Conservation (phyloP, 2,329 filamentous ascomycete genomes). For the Elsinoe necatrix region DNA sequence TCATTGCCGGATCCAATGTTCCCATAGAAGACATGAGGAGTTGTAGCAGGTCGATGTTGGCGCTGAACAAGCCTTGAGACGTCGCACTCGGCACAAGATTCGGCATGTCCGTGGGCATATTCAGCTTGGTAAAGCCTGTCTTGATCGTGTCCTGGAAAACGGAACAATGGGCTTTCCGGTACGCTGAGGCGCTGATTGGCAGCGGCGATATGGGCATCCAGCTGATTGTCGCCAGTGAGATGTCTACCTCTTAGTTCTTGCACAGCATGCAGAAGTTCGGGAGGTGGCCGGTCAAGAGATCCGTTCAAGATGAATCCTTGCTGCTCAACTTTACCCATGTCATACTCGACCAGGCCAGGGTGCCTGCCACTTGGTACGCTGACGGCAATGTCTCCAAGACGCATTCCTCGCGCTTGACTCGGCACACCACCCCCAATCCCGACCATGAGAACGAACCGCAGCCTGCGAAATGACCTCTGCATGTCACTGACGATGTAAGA, state of each 20-base stretch:
- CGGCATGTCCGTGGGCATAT: background rate
- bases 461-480: slow-evolving; percentile 12
- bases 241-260: background rate
- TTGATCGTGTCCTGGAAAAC: background rate
- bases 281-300: background rate
- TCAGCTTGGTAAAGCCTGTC: background rate
- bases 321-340: background rate
- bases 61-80: background rate
- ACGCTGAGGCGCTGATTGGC: background rate
- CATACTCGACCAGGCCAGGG: background rate
- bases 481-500: slow-evolving; percentile 17
- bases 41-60: background rate
- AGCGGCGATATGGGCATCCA: background rate
- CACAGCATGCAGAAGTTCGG: background rate
- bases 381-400: slow-evolving; percentile 18
- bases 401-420: slow-evolving; percentile 18
- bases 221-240: background rate
- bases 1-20: slow-evolving; percentile 9
- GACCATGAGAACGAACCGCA: slow-evolving; percentile 21
- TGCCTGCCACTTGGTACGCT: background rate
- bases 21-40: background rate
- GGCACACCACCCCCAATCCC: slow-evolving; percentile 24
- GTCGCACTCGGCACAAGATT: background rate
- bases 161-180: background rate
- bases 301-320: background rate